Evolutionary conservation across 2,329 filamentous ascomycete species (phyloP).

Genomic region (Stemphylium vesicarium): DNA sequence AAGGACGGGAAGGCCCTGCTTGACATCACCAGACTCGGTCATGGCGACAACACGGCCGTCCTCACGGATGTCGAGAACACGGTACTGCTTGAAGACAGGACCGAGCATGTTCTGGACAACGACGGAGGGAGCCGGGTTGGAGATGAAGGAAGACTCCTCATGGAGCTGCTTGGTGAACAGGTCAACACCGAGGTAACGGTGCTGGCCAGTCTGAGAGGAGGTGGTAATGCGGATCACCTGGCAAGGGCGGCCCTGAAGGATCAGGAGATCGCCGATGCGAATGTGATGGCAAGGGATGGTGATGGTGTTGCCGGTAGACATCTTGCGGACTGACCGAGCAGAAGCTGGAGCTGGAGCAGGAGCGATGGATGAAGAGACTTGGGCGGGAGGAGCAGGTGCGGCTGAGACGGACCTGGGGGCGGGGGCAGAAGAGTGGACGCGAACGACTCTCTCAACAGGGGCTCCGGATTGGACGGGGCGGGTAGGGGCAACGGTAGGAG

Average conservation of each 20-base stretch:
- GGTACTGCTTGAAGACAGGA: constrained; percentile 99
- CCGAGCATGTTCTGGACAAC: constrained; percentile 99
- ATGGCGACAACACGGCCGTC: constrained; percentile 85
- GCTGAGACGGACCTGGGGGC: constrained; percentile 53
- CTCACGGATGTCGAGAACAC: constrained; percentile 94
- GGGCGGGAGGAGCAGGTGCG: constrained; percentile 88
- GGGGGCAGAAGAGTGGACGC: constrained; percentile 28
- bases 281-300: constrained; percentile 99
- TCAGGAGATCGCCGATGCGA: constrained; percentile 97
- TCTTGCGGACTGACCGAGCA: constrained; percentile 40
- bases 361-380: constrained; percentile 20
- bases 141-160: constrained; percentile 97
- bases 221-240: constrained; percentile 99
- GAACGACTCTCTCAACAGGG: constrained; percentile 41
- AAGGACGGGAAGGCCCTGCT: constrained; percentile 91
- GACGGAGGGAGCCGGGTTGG: constrained; percentile 94
- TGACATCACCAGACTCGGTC: constrained; percentile 98
- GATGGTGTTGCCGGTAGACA: constrained; percentile 79
- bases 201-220: constrained; percentile 96
- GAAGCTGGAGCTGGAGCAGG: constrained; percentile 19
- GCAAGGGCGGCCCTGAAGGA: constrained; percentile 98
- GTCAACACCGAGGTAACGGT: constrained; percentile 99
- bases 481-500: constrained; percentile 36
- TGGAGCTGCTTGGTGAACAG: constrained; percentile 99
- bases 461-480: constrained; percentile 47